Evolutionary conservation across 345 rosid genomes (phyloP).

Genomic region (Crucihimalaya himalaica): DNA sequence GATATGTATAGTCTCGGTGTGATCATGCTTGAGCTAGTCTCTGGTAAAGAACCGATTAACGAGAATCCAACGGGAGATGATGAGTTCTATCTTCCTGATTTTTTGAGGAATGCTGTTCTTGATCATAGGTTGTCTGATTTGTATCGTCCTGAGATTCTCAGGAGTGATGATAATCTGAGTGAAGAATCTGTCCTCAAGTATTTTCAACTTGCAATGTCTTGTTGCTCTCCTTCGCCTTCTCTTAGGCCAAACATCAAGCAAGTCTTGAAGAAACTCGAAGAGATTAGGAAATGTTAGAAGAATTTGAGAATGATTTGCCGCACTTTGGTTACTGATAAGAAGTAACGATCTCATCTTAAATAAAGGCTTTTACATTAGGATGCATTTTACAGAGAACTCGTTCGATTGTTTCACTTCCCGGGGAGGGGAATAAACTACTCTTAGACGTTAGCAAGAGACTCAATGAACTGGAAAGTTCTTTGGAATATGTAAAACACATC

Average conservation of each 20-base stretch:
- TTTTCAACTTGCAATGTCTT: slow-evolving; percentile 80
- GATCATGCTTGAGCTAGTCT: slow-evolving; percentile 72
- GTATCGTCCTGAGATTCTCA: slow-evolving; percentile 64
- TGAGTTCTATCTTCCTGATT: slow-evolving; percentile 67
- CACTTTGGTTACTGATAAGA: not conserved
- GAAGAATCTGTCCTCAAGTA: slow-evolving; percentile 67
- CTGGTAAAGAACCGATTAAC: slow-evolving; percentile 69
- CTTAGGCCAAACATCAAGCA: slow-evolving; percentile 72
- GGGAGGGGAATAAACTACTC: not conserved
- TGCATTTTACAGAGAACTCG: not conserved
- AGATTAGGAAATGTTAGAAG: slow-evolving; percentile 46
- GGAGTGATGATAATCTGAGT: slow-evolving; percentile 42
- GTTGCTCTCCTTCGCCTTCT: slow-evolving; percentile 88
- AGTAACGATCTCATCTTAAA: not conserved
- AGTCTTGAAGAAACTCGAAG: slow-evolving; percentile 72
- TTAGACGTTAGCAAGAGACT: slow-evolving; percentile 34
- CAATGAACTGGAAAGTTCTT: slow-evolving; percentile 9
- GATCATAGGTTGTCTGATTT: slow-evolving; percentile 61
- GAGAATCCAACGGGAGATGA: slow-evolving; percentile 66
- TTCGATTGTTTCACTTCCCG: too few species aligned
- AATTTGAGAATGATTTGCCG: not conserved
- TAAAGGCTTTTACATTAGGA: not conserved
- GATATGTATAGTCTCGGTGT: slow-evolving; percentile 83
- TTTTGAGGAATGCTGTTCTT: slow-evolving; percentile 62
- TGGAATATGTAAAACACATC: not conserved